phyloP scores from a whole-genome alignment of 352 stramenopile genomes.

The Globisporangium nagaii region DNA sequence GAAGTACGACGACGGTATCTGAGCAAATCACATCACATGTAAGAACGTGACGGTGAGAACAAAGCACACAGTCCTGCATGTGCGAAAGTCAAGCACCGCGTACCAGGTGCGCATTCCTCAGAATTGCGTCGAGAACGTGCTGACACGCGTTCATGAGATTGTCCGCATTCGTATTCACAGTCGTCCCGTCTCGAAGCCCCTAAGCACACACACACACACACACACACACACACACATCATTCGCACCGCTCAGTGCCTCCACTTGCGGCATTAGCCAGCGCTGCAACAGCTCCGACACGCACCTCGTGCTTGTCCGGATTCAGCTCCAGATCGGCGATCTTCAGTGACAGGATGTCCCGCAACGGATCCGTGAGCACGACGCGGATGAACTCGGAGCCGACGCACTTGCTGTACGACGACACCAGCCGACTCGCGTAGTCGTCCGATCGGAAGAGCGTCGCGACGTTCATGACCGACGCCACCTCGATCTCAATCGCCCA shows the following conservation, averaged over 20 bases:
- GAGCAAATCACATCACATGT: background rate
- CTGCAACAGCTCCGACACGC: background rate
- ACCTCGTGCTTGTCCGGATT: conserved; percentile 58
- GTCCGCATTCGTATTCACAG: conserved; percentile 44
- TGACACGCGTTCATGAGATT: conserved; percentile 85
- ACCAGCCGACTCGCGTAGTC: conserved; percentile 68
- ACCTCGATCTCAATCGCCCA: conserved; percentile 80
- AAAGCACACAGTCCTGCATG: background rate
- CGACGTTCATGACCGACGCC: conserved; percentile 63
- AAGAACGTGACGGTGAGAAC: background rate
- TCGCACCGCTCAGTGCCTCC: background rate
- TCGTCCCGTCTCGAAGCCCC: conserved; percentile 25
- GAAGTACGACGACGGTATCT: conserved; percentile 70
- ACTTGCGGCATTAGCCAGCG: background rate
- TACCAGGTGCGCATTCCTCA: conserved; percentile 53
- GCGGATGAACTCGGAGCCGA: conserved; percentile 67
- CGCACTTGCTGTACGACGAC: conserved; percentile 71
- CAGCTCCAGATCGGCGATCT: conserved; percentile 72
- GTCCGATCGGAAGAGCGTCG: conserved; percentile 74
- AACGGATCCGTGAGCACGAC: conserved; percentile 57
- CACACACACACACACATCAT: background rate
- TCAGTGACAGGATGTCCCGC: conserved; percentile 50
- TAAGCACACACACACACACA: background rate
- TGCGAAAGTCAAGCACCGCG: background rate
- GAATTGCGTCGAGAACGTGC: conserved; percentile 75